These are phyloP conservation scores for Fusarium sp. DNA, from an alignment of 2,329 filamentous ascomycete species.

Conservation along the genomic window DNA sequence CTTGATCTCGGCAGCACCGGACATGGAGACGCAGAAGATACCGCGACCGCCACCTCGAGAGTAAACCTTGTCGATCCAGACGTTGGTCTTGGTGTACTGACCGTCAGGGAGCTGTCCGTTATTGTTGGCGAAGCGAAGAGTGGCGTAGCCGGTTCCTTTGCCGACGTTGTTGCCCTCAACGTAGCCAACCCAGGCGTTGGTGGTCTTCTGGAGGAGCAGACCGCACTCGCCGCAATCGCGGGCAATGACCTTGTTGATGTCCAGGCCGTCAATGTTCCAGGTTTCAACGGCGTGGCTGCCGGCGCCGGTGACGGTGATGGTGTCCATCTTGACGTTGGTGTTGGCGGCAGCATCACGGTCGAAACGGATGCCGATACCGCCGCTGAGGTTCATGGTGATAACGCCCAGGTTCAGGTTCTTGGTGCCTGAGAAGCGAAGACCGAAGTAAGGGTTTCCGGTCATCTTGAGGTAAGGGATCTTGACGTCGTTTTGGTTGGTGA, in stretches of 20 bases:
- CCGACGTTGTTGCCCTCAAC: slow-evolving; percentile 68
- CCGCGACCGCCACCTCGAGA: slow-evolving; percentile 67
- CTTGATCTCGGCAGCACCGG: slow-evolving; percentile 61
- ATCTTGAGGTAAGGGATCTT: slow-evolving; percentile 66
- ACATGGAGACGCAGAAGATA: slow-evolving; percentile 67
- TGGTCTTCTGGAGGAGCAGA: slow-evolving; percentile 64
- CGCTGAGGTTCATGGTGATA: slow-evolving; percentile 65
- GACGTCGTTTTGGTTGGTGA: slow-evolving; percentile 58
- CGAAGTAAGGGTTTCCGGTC: slow-evolving; percentile 68
- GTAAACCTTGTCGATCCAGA: slow-evolving; percentile 62
- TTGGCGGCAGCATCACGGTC: slow-evolving; percentile 64
- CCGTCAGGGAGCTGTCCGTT: slow-evolving; percentile 62
- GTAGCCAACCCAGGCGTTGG: slow-evolving; percentile 62
- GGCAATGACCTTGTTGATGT: slow-evolving; percentile 63
- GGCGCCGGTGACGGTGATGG: slow-evolving; percentile 62
- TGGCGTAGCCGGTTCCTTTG: slow-evolving; percentile 63
- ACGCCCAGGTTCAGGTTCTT: slow-evolving; percentile 58
- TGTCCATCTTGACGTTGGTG: slow-evolving; percentile 63
- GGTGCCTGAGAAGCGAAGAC: slow-evolving; percentile 64
- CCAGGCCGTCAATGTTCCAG: slow-evolving; percentile 67
- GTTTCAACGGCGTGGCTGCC: slow-evolving; percentile 67
- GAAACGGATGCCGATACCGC: slow-evolving; percentile 66
- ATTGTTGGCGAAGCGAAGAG: slow-evolving; percentile 66
- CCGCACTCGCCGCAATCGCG: slow-evolving; percentile 66
- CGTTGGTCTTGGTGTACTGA: slow-evolving; percentile 61